Evolutionary conservation across 306 rosid genomes (phyloP), one percentile per base, ranked within the genome.

Genomic region (Quercus gilva): DNA sequence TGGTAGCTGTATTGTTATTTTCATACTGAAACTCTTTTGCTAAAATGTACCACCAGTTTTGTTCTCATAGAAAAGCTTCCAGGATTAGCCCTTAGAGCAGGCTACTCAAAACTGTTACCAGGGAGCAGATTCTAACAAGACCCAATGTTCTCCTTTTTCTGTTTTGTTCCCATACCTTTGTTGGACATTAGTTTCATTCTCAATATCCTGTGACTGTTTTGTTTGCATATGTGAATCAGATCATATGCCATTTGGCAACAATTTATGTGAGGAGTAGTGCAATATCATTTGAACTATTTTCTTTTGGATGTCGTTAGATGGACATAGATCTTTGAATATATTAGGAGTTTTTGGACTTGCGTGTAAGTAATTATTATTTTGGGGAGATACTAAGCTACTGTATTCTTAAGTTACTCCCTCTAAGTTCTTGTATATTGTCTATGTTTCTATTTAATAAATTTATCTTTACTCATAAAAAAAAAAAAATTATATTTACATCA

Each of bases 171-270:
- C 65, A 11, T n/a, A 23, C 65, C 23, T 67, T 49, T 49, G 53
- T 49, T 49, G 4, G 53, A 49, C 53, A 13, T 49, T 49, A 49
- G 53, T 49, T 43, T 67, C 52, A 35, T 33, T 19, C 31, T 60
- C 17, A 13, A 35, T 45, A 18, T 68, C 18, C 52, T n/a, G 17
- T 19, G 67, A 68, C 37, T 35, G 17, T 49, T 63, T 29, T 49
- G 18, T 60, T 51, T 76, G 65, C 74, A 35, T 33, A 29, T 70
- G 60, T 69, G 55, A 55, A 49, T 52, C 75, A 64, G 76, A 58
- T 41, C 45, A 57, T 51, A 29, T 43, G 0, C 5, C 56, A 72
- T 60, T 41, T 79, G 18, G 65, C 73, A 57, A 60, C 51, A 64
- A 61, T 26, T 25, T 49, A 3, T 41, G 51, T 49, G 21, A 63